phyloP scores from a whole-genome alignment of 2,329 filamentous ascomycete species.

The Ophiosphaerella herpotricha region DNA sequence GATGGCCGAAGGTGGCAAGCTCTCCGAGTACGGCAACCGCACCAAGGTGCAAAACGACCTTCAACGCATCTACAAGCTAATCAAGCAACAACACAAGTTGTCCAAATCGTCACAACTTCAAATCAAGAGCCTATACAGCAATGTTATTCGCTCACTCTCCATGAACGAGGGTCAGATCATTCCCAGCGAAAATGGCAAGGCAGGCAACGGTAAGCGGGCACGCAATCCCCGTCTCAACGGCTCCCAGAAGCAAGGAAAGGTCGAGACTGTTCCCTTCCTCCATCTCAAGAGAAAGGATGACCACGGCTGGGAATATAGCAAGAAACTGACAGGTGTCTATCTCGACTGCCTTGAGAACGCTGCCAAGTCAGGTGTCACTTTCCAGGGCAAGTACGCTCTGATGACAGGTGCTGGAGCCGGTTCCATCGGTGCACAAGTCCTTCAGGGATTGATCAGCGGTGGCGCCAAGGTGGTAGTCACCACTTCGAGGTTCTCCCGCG shows the following conservation, averaged over 20 bases:
- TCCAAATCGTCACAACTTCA: constrained; percentile 95
- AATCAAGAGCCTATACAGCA: constrained; percentile 92
- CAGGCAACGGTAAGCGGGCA: constrained; percentile 60
- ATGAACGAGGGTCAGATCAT: constrained; percentile 99
- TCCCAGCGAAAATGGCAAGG: constrained; percentile 78
- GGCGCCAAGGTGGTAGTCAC: constrained; percentile 97
- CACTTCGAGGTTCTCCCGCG: constrained; percentile 92
- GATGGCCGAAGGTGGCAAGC: constrained; percentile 98
- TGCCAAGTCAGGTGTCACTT: constrained; percentile 84
- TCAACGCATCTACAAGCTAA: constrained; percentile 94
- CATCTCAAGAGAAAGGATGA: constrained; percentile 93
- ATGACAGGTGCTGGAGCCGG: constrained; percentile 99
- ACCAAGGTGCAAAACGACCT: constrained; percentile 98
- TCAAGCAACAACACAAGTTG: constrained; percentile 96
- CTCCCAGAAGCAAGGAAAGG: constrained; percentile 76
- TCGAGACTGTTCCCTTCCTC: constrained; percentile 96
- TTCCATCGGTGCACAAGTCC: constrained; percentile 94
- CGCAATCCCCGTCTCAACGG: constrained; percentile 58
- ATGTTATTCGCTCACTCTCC: constrained; percentile 88
- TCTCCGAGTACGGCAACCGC: constrained; percentile 97
- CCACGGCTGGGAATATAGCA: constrained; percentile 99
- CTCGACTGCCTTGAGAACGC: constrained; percentile 90
- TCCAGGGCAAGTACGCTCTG: constrained; percentile 91
- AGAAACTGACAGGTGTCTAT: constrained; percentile 93
- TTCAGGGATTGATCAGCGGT: constrained; percentile 94